These are phyloP conservation scores for Thelonectria discophora DNA, from an alignment of 2,329 filamentous ascomycete species.

Conservation along the genomic window DNA sequence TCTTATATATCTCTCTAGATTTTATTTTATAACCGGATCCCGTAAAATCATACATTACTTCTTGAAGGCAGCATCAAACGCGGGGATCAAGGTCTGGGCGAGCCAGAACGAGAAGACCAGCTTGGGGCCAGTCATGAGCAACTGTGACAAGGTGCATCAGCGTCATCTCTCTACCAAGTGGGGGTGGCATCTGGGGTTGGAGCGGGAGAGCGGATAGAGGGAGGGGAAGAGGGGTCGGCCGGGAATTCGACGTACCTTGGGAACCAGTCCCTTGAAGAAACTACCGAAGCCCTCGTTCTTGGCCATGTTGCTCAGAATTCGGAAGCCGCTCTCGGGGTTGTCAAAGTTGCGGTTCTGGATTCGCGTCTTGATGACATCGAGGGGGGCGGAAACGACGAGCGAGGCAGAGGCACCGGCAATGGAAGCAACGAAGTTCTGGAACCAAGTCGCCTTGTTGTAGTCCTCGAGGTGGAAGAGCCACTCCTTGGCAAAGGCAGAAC, in stretches of 20 bases:
- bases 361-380: constrained; percentile 97
- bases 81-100: constrained; percentile 95
- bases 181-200: constrained; percentile 3
- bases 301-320: constrained; percentile 91
- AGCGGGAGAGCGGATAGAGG: constrained; percentile 13
- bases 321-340: constrained; percentile 93
- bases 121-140: constrained; percentile 99
- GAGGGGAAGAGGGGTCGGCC: constrained; percentile 1
- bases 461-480: constrained; percentile 89
- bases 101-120: constrained; percentile 99
- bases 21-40: constrained; percentile 12
- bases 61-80: constrained; percentile 70
- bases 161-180: constrained; percentile 22
- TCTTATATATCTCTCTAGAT: constrained; percentile 17
- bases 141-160: constrained; percentile 54
- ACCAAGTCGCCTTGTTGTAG: constrained; percentile 95
- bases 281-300: constrained; percentile 84
- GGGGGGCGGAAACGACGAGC: constrained; percentile 92
- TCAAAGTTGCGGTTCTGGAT: constrained; percentile 99
- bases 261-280: constrained; percentile 98
- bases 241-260: constrained; percentile 69
- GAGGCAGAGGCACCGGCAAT: constrained; percentile 94
- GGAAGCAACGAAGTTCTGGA: constrained; percentile 96
- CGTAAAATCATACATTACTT: constrained; percentile 31
- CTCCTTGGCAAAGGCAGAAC: constrained; percentile 96